Percentiles rank a stretch among this genome's conserved stretches.
Evolutionary conservation across 805 yeast species (phyloP).

Genomic region (Priceomyces castillae): DNA sequence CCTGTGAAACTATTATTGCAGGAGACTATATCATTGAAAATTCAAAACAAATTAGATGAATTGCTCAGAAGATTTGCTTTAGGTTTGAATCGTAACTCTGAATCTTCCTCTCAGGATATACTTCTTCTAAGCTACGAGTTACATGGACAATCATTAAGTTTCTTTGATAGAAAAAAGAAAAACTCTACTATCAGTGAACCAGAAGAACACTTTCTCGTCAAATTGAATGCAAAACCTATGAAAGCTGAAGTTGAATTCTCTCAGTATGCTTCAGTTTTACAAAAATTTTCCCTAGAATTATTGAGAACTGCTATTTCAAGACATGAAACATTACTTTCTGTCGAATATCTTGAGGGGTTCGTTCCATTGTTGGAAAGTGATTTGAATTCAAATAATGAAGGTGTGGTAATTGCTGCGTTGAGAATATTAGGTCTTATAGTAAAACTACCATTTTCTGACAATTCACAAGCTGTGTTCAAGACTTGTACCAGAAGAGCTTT

Average conservation of each 20-base stretch:
- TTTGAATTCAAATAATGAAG: slow-evolving; percentile 67
- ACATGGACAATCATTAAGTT: slow-evolving; percentile 46
- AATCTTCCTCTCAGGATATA: slow-evolving; percentile 53
- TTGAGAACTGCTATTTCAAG: slow-evolving; percentile 67
- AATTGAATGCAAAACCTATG: slow-evolving; percentile 57
- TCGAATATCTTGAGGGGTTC: slow-evolving; percentile 64
- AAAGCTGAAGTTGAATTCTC: slow-evolving; percentile 56
- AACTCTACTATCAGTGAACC: slow-evolving; percentile 14
- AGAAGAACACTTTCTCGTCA: slow-evolving; percentile 72
- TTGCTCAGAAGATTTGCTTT: slow-evolving; percentile 68
- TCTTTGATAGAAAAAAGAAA: slow-evolving; percentile 10
- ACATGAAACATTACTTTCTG: slow-evolving; percentile 57
- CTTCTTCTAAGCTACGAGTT: slow-evolving; percentile 73
- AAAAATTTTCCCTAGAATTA: slow-evolving; percentile 73
- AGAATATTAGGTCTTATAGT: slow-evolving; percentile 59
- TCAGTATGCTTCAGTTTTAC: slow-evolving; percentile 58
- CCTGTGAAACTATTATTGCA: slow-evolving; percentile 65
- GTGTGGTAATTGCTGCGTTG: slow-evolving; percentile 67
- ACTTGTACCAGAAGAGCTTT: slow-evolving; percentile 59
- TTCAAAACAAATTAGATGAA: slow-evolving; percentile 75
- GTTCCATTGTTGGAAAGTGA: slow-evolving; percentile 67
- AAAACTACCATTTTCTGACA: slow-evolving; percentile 60
- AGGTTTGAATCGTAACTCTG: slow-evolving; percentile 76
- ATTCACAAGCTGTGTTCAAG: slow-evolving; percentile 50
- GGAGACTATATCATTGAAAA: slow-evolving; percentile 64